Percentiles rank a stretch among this genome's conserved stretches.
Evolutionary conservation across 2,329 filamentous ascomycete species (phyloP).

Genomic region (Aspergillus bombycis): DNA sequence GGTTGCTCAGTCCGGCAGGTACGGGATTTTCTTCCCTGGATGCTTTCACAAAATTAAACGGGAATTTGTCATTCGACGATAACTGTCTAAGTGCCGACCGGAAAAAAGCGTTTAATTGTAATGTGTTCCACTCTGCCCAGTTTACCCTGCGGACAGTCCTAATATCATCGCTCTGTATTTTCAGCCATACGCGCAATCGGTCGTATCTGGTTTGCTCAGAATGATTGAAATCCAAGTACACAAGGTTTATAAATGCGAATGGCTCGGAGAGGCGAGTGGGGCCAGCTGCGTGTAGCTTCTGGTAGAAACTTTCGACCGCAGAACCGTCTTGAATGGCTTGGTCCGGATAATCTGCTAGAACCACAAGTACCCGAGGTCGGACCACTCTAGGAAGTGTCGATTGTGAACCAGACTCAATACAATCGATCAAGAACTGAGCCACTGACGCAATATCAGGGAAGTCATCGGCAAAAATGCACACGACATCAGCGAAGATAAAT

Average conservation of each 20-base stretch:
- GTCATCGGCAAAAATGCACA: conserved; percentile 27
- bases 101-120: conserved; percentile 12
- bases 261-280: not conserved
- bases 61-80: not conserved
- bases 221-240: not conserved
- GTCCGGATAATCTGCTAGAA: not conserved
- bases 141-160: conserved; percentile 4
- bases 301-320: not conserved
- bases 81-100: conserved; percentile 5
- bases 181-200: not conserved
- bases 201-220: not conserved
- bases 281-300: not conserved
- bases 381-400: not conserved
- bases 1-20: not conserved
- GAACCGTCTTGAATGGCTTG: not conserved
- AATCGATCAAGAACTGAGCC: conserved; percentile 14
- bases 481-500: conserved; percentile 27
- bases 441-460: conserved; percentile 8
- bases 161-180: conserved; percentile 6
- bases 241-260: not conserved
- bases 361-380: conserved; percentile 8
- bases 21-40: conserved; percentile 15
- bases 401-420: not conserved
- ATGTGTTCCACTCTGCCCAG: not conserved
- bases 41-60: conserved; percentile 16